A percentile compares a stretch with the other conserved stretches of the same genome.
These are phyloP conservation scores for Leucocoprinus birnbaumii DNA, from an alignment of 768 basidiomycete genomes.

Conservation along the genomic window DNA sequence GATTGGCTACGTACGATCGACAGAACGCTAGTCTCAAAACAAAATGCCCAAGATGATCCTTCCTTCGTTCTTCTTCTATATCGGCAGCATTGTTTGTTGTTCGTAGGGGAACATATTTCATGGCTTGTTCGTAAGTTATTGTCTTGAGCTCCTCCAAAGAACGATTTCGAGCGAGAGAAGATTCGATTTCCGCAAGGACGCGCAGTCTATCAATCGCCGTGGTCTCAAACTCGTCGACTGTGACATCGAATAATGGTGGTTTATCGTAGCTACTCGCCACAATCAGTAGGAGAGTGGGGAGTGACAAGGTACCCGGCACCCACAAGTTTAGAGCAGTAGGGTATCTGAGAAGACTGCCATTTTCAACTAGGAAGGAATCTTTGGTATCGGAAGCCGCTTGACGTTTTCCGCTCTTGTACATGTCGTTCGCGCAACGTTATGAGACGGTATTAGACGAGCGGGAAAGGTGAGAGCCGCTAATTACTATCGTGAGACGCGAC, in stretches of 20 bases:
- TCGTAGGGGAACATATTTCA: slow-evolving; percentile 74
- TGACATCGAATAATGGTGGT: slow-evolving; percentile 85
- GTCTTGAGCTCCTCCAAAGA: slow-evolving; percentile 73
- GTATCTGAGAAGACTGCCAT: slow-evolving; percentile 42
- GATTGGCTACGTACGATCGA: slow-evolving; percentile 69
- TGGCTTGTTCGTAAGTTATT: slow-evolving; percentile 60
- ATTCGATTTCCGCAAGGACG: slow-evolving; percentile 88
- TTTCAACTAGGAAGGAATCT: slow-evolving; percentile 22
- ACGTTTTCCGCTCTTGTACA: slow-evolving; percentile 35
- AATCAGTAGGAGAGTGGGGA: slow-evolving; percentile 2
- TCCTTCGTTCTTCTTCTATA: slow-evolving; percentile 63
- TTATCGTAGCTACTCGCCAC: slow-evolving; percentile 65
- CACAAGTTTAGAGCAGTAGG: slow-evolving; percentile 82
- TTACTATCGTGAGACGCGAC: background rate
- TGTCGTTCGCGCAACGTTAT: slow-evolving; percentile 14
- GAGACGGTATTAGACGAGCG: background rate
- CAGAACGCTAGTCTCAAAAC: slow-evolving; percentile 94
- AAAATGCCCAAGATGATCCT: slow-evolving; percentile 91
- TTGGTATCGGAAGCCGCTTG: slow-evolving; percentile 20
- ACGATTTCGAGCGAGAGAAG: slow-evolving; percentile 80
- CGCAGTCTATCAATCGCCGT: slow-evolving; percentile 87
- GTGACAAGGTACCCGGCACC: slow-evolving; percentile 18
- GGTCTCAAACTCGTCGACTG: slow-evolving; percentile 92
- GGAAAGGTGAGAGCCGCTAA: background rate
- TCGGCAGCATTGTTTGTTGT: slow-evolving; percentile 45